Evolutionary conservation across 2,329 filamentous ascomycete species (phyloP).

Genomic region (Aspergillus neotritici): DNA sequence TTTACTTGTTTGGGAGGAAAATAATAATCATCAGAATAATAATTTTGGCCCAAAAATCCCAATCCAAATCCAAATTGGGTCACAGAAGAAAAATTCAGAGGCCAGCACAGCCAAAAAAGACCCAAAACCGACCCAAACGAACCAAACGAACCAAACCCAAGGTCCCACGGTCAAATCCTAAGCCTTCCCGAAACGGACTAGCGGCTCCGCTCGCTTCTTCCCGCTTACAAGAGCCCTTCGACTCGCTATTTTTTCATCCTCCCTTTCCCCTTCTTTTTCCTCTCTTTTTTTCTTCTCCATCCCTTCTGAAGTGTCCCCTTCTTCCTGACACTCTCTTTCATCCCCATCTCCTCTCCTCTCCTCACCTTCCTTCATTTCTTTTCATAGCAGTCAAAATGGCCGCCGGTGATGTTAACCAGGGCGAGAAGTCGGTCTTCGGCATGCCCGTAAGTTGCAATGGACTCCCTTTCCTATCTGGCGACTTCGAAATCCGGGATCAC

Average conservation of each 20-base stretch:
- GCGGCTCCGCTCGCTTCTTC: constrained; percentile 32
- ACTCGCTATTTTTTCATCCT: constrained; percentile 33
- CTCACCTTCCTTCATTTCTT: constrained; percentile 37
- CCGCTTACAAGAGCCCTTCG: constrained; percentile 32
- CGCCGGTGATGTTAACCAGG: constrained; percentile 45
- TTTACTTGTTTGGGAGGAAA: constrained; percentile 1
- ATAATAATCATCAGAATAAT: not conserved
- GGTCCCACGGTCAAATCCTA: no score
- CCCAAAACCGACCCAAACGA: constrained; percentile 3
- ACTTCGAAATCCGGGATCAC: constrained; percentile 4
- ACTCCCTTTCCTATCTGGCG: constrained; percentile 11
- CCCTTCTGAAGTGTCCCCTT: constrained; percentile 27
- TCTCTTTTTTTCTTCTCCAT: constrained; percentile 41
- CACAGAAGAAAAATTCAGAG: constrained; percentile 5
- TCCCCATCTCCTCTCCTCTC: constrained; percentile 32
- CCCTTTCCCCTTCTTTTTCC: constrained; percentile 38
- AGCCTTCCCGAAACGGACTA: constrained; percentile 15
- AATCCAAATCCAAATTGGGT: no score
- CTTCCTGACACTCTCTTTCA: constrained; percentile 27
- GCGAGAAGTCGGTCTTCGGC: constrained; percentile 52
- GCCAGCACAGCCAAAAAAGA: constrained; percentile 9
- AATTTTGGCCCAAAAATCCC: not conserved
- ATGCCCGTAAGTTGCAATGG: constrained; percentile 41
- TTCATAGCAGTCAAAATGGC: constrained; percentile 43
- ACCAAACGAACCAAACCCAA: no score